These are phyloP conservation scores for Aspergillus wentii DNA, from an alignment of 495 filamentous ascomycete species.

Conservation along the genomic window DNA sequence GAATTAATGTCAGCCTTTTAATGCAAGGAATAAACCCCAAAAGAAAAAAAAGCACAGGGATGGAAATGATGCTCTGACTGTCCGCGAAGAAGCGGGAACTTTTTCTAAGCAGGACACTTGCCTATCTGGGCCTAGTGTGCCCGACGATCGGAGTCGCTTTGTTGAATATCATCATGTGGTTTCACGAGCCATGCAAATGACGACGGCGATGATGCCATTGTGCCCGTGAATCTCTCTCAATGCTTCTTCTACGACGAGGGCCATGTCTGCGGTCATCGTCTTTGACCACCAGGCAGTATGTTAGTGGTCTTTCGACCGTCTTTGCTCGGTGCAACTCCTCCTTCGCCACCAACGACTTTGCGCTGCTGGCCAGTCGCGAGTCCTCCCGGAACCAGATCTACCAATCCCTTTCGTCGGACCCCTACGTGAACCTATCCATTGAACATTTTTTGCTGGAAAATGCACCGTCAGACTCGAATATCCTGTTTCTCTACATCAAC, in stretches of 20 bases:
- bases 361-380: constrained; percentile 35
- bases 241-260: constrained; percentile 15
- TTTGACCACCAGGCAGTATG: constrained; percentile 1
- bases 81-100: constrained; percentile 9
- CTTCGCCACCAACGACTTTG: constrained; percentile 30
- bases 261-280: constrained; percentile 21
- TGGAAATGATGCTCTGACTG: too few species aligned
- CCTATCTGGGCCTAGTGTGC: constrained; percentile 27
- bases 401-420: constrained; percentile 65
- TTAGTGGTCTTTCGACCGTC: constrained; percentile 6
- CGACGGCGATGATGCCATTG: too few species aligned
- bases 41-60: too few species aligned
- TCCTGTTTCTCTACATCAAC: constrained; percentile 88
- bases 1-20: too few species aligned
- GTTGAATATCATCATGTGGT: too few species aligned
- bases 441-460: constrained; percentile 84
- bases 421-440: constrained; percentile 92
- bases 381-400: constrained; percentile 64
- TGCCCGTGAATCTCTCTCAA: constrained; percentile 14
- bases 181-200: too few species aligned
- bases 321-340: constrained; percentile 30
- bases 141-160: constrained; percentile 23
- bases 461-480: constrained; percentile 59
- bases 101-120: too few species aligned
- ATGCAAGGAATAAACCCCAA: too few species aligned